These are phyloP conservation scores for Talaromyces pinophilus DNA, from an alignment of 2,329 filamentous ascomycete species.

Conservation along the genomic window DNA sequence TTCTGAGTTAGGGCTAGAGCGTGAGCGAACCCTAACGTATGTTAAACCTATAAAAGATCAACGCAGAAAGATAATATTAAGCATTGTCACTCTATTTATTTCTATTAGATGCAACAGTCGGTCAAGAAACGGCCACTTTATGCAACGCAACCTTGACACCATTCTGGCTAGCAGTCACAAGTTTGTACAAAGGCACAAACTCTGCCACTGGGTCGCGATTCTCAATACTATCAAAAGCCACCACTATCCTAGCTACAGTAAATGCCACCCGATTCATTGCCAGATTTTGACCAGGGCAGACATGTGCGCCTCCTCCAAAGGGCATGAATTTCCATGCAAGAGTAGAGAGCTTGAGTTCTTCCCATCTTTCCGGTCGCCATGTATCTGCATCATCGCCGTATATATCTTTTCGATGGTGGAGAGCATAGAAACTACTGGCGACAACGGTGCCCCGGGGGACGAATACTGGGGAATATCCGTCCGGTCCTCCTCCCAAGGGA, in stretches of 20 bases:
- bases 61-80: no score
- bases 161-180: slow-evolving; percentile 21
- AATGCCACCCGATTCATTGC: slow-evolving; percentile 19
- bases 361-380: slow-evolving; percentile 54
- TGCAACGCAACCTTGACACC: slow-evolving; percentile 20
- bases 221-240: slow-evolving; percentile 16
- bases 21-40: background rate
- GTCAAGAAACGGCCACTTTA: background rate
- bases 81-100: no score
- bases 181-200: slow-evolving; percentile 20
- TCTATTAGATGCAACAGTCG: background rate
- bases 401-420: slow-evolving; percentile 67
- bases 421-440: slow-evolving; percentile 66
- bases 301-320: slow-evolving; percentile 31
- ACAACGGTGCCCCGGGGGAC: slow-evolving; percentile 67
- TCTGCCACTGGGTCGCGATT: slow-evolving; percentile 15
- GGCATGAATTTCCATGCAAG: slow-evolving; percentile 44
- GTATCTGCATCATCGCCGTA: slow-evolving; percentile 48
- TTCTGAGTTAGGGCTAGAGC: background rate
- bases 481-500: slow-evolving; percentile 20
- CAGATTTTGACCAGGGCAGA: slow-evolving; percentile 29
- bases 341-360: slow-evolving; percentile 50
- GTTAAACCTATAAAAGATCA: no score
- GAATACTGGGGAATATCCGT: slow-evolving; percentile 58
- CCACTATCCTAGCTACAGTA: slow-evolving; percentile 10